Base-by-base conservation (phyloP, 225 moss, liverwort and hornwort species). In the Sphagnum tenellum region DNA sequence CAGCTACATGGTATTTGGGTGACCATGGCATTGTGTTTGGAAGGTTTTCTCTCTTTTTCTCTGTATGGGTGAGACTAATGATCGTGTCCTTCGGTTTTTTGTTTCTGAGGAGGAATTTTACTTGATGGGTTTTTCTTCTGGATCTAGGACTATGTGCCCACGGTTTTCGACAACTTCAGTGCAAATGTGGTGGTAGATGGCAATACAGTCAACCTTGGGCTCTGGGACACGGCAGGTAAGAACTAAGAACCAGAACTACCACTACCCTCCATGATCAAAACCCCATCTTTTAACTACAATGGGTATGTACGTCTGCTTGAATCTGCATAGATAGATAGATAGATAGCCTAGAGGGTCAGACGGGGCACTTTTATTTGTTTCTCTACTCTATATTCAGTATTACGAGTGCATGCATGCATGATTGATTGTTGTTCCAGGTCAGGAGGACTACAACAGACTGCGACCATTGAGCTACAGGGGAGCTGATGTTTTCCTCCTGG, bases 111-210 rank as follows among this genome's bases (percentile, higher is more conserved):
- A 0, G 29, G 29, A 29, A 29, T 29, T 29, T 29, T 29, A 0
- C 29, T 29, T 29, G 0, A 29, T 29, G 29, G 29, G 29, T 29
- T 29, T 29, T 29, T 29, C 29, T 29, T 29, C 29, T 29, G 29
- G 8, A n/a, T 55, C 68, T 83, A 98, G 96, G 96, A 98, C 81
- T 98, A 98, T 45, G 96, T 98, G 10, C 96, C 96, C 51, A 98
- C 96, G 3, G 96, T 98, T 73, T 98, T 98, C 66, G 96, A 98
- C 79, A 98, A 98, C 89, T 98, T 98, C 87, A 98, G 96, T 73
- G 96, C 96, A 60, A 98, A 98, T 70, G 96, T 98, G 65, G 96
- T 98, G 59, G 96, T 98, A 48, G 96, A 98, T 67, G 96, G 96
- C 60, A 98, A 98, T 75, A 98, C 96, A 46, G 96, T 98, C 64